Evolutionary conservation across 140 eudicot species (phyloP).

Genomic region (Bidens hawaiensis): DNA sequence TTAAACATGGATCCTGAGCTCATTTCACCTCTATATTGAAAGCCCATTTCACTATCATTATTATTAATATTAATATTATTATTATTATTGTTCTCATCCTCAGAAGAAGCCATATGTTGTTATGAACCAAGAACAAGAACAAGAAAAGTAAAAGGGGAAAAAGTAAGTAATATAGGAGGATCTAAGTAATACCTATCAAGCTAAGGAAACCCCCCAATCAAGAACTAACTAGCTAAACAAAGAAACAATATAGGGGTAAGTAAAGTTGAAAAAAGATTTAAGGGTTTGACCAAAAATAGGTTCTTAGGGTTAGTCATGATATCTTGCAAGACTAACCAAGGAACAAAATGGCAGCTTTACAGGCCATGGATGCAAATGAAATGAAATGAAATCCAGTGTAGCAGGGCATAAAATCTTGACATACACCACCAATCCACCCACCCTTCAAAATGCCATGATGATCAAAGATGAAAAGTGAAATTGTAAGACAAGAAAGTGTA

Average conservation of each 20-base stretch:
- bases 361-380: slow-evolving; percentile 63
- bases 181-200: slow-evolving; percentile 26
- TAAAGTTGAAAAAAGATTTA: slow-evolving; percentile 16
- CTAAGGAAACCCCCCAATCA: slow-evolving; percentile 27
- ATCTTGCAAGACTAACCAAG: slow-evolving; percentile 87
- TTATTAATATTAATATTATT: too few relatives aligned
- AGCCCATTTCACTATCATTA: slow-evolving; percentile 55
- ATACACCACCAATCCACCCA: slow-evolving; percentile 19
- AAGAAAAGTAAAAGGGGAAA: slow-evolving; percentile 20
- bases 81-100: slow-evolving; percentile 35
- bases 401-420: slow-evolving; percentile 70
- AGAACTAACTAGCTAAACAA: too few relatives aligned
- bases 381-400: slow-evolving; percentile 50
- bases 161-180: slow-evolving; percentile 23
- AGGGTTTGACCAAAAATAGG: slow-evolving; percentile 70
- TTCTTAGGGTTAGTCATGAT: slow-evolving; percentile 32
- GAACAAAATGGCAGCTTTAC: slow-evolving; percentile 98
- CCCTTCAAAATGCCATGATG: slow-evolving; percentile 59
- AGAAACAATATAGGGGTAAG: slow-evolving; percentile 21
- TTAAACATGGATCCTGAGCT: slow-evolving; percentile 47
- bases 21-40: slow-evolving; percentile 49
- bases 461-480: slow-evolving; percentile 50
- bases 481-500: slow-evolving; percentile 58
- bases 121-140: slow-evolving; percentile 3
- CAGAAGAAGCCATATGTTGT: slow-evolving; percentile 59